A percentile compares a stretch with the other conserved stretches of the same genome.
These are phyloP conservation scores for Gossypium bickii DNA, from an alignment of 345 rosid genomes.

Conservation along the genomic window DNA sequence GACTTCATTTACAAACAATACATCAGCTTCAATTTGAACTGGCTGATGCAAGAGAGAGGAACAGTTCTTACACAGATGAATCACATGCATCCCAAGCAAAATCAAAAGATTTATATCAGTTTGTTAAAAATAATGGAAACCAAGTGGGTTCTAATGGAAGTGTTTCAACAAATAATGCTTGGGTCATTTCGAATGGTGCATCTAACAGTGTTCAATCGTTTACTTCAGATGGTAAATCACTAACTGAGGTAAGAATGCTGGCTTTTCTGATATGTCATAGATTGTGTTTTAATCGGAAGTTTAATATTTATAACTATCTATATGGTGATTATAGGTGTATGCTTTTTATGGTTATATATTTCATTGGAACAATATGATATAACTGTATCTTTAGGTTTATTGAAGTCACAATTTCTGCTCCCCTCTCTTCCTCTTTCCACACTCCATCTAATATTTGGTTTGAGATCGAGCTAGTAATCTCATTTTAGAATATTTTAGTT, in stretches of 20 bases:
- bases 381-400: not conserved
- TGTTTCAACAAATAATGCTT: slow-evolving; percentile 27
- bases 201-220: slow-evolving; percentile 39
- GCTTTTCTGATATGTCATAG: slow-evolving; percentile 2
- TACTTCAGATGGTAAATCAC: slow-evolving; percentile 43
- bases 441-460: not conserved
- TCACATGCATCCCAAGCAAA: slow-evolving; percentile 43
- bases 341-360: not conserved
- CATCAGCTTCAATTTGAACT: slow-evolving; percentile 88
- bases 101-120: slow-evolving; percentile 46
- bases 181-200: slow-evolving; percentile 47
- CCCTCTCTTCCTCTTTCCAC: not conserved
- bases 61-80: slow-evolving; percentile 56
- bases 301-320: not conserved
- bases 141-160: slow-evolving; percentile 51
- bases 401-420: not conserved
- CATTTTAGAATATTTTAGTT: not conserved
- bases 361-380: not conserved
- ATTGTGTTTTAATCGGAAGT: not conserved
- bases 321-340: not conserved
- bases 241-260: slow-evolving; percentile 45
- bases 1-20: slow-evolving; percentile 51
- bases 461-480: not conserved
- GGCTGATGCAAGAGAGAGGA: slow-evolving; percentile 68
- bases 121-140: slow-evolving; percentile 48